Evolutionary conservation across 208 protist species (phyloP), one percentile per base, ranked within the genome.

Genomic region (Trypanosoma platydactyli): DNA sequence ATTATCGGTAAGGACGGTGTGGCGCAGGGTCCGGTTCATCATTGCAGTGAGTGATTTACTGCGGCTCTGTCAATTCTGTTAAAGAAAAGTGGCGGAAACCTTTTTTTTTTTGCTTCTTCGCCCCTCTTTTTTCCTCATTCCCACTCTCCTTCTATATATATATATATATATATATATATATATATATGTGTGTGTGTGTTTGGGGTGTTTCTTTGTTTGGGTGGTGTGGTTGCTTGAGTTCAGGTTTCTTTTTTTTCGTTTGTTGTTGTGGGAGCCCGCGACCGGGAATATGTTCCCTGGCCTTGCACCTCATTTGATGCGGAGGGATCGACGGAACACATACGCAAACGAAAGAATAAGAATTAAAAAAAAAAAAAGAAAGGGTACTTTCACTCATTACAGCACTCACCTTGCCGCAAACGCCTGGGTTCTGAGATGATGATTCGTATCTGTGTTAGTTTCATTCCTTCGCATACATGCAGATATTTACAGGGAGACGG

Each of bases 281-380:
- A n/a, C n/a, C n/a, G n/a, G n/a, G n/a, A n/a, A n/a, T n/a, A n/a
- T n/a, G n/a, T n/a, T n/a, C n/a, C n/a, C n/a, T n/a, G n/a, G n/a
- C n/a, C n/a, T n/a, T n/a, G n/a, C n/a, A n/a, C n/a, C n/a, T n/a
- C n/a, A n/a, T n/a, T n/a, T n/a, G 15, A 51, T 7, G n/a, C 16
- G n/a, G 2, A 53, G 7, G 29, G 7, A 53, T 30, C 15, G 29
- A 4, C 20, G 2, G 29, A 27, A 53, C 20, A 53, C 7, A 27
- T 22, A 53, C 7, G 29, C 15, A 53, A 5, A 29, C 12, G 12
- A 7, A 56, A 56, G n/a, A 30, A 56, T 20, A 56, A 40, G 13
- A 56, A 56, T 0, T 40, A 52, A 11, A 57, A 57, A 52, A 63
- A 52, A 52, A 29, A 24, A 63, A 52, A 53, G 33, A 29, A 49